Evolutionary conservation across 179 eudicot genomes (phyloP).

Genomic region (Silene vulgaris): DNA sequence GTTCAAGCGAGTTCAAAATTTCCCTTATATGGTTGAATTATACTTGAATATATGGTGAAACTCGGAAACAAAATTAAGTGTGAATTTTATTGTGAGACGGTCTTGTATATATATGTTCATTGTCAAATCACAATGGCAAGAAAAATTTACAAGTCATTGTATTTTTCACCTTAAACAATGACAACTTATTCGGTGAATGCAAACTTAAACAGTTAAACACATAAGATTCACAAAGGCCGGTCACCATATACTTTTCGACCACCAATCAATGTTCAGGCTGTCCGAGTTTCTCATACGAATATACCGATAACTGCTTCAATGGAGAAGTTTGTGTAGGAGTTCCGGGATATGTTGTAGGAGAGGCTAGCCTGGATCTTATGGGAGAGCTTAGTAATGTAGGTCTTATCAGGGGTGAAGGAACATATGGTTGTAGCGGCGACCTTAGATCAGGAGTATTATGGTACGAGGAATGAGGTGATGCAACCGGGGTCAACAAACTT

Average conservation of each 20-base stretch:
- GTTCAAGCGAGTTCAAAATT: no score
- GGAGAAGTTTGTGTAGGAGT: conserved; percentile 35
- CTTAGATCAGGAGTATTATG: conserved; percentile 41
- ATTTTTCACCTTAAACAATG: no score
- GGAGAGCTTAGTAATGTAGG: conserved; percentile 50
- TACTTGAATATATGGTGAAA: no score
- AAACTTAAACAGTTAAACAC: not conserved
- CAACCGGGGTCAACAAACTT: conserved; percentile 32
- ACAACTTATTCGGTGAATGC: no score
- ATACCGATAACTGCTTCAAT: conserved; percentile 33
- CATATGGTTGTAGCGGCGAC: conserved; percentile 49
- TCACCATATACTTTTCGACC: not conserved
- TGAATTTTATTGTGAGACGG: no score
- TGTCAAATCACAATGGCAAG: no score
- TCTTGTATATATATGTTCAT: no score
- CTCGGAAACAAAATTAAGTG: no score
- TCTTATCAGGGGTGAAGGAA: conserved; percentile 49
- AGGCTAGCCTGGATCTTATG: conserved; percentile 33
- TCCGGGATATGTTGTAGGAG: conserved; percentile 33
- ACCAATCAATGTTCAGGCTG: conserved; percentile 27
- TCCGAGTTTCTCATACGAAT: conserved; percentile 45
- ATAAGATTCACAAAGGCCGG: not conserved
- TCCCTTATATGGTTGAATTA: no score
- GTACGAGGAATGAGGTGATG: conserved; percentile 41
- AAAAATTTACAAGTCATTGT: no score